Evolutionary conservation across 2,329 filamentous ascomycete species (phyloP), one percentile per base, ranked within the genome.

Genomic region (Talaromyces sp.): DNA sequence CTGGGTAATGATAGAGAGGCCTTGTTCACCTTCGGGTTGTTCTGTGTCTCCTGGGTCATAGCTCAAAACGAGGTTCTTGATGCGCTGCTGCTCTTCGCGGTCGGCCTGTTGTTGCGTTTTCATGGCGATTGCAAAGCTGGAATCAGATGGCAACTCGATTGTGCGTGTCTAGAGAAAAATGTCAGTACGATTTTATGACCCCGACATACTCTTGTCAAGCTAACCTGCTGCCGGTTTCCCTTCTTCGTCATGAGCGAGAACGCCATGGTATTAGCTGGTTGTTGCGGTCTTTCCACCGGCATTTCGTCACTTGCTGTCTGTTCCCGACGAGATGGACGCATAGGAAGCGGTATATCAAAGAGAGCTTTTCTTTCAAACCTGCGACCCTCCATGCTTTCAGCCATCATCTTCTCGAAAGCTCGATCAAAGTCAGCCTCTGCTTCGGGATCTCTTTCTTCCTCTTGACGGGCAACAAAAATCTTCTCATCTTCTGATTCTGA

Each of bases 351-450:
- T n/a, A 98, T 92, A 76, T 99, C 96, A 73, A 99, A 97, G 61
- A 95, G 85, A 31, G 91, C 88, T 79, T 97, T 97, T 68, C 95
- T 91, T 74, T 99, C 95, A 71, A 97, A 96, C 73, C 97, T 97
- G 71, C 95, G 88, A 4, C 94, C 96, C 71, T 99, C 95, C 72
- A 97, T 82, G 80, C 94, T 97, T 78, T 99, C 95, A 60, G 93
- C 87, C 94, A 99, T 98, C 87, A 99, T 91, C 78, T 96, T 97
- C 43, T 95, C 93, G 77, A 97, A 95, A 78, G 98, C 95, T 72
- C 94, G 91, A 75, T 99, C 96, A 75, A 99, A 99, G 49, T 99
- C 95, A 6, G 94, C 95, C 74, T 99, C 95, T 47, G 90, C 92
- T 79, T 97, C 93, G 0, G 94, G 93, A 70, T 99, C 93, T 65